A percentile compares a stretch with the other conserved stretches of the same genome.
Evolutionary conservation across 805 yeast species (phyloP).

Genomic region (Candida vaughaniae): DNA sequence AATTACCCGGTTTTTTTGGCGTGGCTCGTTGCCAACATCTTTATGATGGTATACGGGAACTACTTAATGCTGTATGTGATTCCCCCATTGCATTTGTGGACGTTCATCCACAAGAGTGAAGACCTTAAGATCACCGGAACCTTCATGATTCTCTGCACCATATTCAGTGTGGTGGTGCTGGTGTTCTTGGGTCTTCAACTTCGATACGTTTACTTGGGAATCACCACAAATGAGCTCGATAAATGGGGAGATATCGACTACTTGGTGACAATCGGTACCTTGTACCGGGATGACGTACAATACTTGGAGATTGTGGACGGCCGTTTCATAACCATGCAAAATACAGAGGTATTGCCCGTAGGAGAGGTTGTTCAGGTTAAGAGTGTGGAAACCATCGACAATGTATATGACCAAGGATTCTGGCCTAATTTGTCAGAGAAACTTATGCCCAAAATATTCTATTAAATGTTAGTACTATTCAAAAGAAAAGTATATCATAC

Average conservation of each 20-base stretch:
- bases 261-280: constrained; percentile 27
- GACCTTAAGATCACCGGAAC: constrained; percentile 40
- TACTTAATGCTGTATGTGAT: constrained; percentile 15
- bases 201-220: constrained; percentile 57
- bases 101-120: constrained; percentile 24
- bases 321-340: constrained; percentile 11
- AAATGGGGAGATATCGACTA: constrained; percentile 70
- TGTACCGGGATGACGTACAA: constrained; percentile 23
- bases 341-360: constrained; percentile 7
- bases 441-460: background rate
- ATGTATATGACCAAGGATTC: constrained; percentile 53
- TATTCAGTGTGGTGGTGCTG: constrained; percentile 35
- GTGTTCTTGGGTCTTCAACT: constrained; percentile 47
- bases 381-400: constrained; percentile 18
- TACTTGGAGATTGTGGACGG: constrained; percentile 22
- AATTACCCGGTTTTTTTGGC: constrained; percentile 62
- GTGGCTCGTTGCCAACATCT: constrained; percentile 52
- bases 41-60: constrained; percentile 42
- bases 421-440: constrained; percentile 33
- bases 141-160: constrained; percentile 37
- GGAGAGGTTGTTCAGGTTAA: constrained; percentile 4
- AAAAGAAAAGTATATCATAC: constrained; percentile 25
- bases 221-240: constrained; percentile 70
- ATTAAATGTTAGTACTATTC: constrained; percentile 4
- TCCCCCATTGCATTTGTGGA: constrained; percentile 16